Evolutionary conservation across 1,284 basidiomycete genomes (phyloP), one percentile per base, ranked within the genome.

Genomic region (Tilletia horrida): DNA sequence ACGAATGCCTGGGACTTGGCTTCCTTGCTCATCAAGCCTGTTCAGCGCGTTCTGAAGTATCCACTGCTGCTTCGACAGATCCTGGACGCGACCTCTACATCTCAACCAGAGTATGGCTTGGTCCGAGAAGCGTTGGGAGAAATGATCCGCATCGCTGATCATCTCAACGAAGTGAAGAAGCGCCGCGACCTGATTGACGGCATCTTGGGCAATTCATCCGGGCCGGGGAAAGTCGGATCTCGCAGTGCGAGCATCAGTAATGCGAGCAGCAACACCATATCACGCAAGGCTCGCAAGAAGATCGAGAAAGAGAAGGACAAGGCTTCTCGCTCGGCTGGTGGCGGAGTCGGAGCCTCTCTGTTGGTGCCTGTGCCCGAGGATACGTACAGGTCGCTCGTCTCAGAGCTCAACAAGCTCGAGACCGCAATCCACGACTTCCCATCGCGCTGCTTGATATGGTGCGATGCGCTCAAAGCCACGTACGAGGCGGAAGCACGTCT

Each of bases 21-120:
- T 7, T 95, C 92, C 0, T 86, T 96, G 69, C 88, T 96, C 69
- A 96, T 93, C 82, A 84, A 84, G 83, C 95, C 95, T 0, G 96
- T 98, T 84, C 95, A 97, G 80, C 88, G 95, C 40, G 85, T 98
- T 50, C 88, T 97, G 81, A 97, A 98, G 83, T 96, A 97, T 81
- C 95, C 95, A 2, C 86, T 98, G 18, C 87, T 98, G 48, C 97
- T 97, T 84, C 94, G 84, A 21, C 88, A 92, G 63, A 89, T 97
- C 67, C 86, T 82, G 21, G 73, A 73, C 11, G 69, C 69, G 76
- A 96, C 93, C 0, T 88, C 89, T 1, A 87, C 88, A 29, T 83
- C 84, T 13, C 92, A 94, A 80, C 85, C 86, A 0, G 93, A 95
- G 82, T 89, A 88, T 77, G 85, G 85, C 57, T 85, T 85, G 62